A percentile compares a stretch with the other conserved stretches of the same genome.
Evolutionary conservation across 441 rosid genomes (phyloP).

Genomic region (Gossypium aridum): DNA sequence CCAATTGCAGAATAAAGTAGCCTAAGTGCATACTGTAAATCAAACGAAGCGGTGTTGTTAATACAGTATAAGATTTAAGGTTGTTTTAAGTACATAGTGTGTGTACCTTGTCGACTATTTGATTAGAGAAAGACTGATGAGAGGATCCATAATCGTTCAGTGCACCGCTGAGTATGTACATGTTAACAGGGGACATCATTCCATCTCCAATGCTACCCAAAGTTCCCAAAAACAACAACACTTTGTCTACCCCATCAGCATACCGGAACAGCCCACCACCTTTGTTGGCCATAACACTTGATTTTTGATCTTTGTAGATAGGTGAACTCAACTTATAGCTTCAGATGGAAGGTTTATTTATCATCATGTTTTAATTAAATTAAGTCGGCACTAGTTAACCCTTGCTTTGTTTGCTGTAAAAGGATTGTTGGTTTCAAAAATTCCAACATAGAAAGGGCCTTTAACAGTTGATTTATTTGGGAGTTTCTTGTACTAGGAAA

Average conservation of each 20-base stretch:
- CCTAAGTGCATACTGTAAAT: conserved; percentile 27
- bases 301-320: background rate
- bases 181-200: conserved; percentile 33
- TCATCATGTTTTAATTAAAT: background rate
- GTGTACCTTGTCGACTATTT: conserved; percentile 29
- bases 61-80: too few relatives aligned
- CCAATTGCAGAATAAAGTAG: conserved; percentile 25
- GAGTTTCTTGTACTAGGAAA: background rate
- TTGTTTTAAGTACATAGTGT: too few relatives aligned
- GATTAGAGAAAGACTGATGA: conserved; percentile 11
- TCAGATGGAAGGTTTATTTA: background rate
- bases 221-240: conserved; percentile 29
- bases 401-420: background rate
- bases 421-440: background rate
- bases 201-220: conserved; percentile 43
- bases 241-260: conserved; percentile 29
- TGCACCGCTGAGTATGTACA: conserved; percentile 28
- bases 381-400: background rate
- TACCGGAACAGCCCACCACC: conserved; percentile 24
- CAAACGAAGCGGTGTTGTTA: too few relatives aligned
- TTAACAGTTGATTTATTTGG: background rate
- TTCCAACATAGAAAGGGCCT: background rate
- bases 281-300: background rate
- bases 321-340: background rate
- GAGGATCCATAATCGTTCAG: conserved; percentile 26